Base-by-base conservation (phyloP, 1,284 basidiomycete species). In the Garcileccinum viscosum region DNA sequence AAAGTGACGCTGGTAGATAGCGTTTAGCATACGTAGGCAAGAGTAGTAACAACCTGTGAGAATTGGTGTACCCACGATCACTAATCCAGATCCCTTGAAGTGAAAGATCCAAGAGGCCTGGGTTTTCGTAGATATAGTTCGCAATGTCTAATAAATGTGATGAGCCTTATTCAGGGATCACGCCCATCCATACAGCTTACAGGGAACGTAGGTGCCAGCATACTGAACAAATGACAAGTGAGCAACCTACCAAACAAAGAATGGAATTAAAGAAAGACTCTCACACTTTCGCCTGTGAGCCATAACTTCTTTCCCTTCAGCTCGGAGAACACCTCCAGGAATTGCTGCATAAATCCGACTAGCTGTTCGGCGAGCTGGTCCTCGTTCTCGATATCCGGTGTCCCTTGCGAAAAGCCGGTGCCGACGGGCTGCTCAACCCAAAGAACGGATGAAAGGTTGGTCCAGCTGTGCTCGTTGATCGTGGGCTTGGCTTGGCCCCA, bases 391-490 rank as follows among this genome's bases (percentile, higher is more conserved):
- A 90, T 90, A 69, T 90, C 88, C 2, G 92, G 91, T 11, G 74
- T 85, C 7, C 95, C 95, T 72, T 90, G 89, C 1, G 91, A 91
- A 77, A 91, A 95, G 2, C 95, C 95, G 0, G 93, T 94, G 9
- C 93, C 92, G 33, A 95, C 89, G 1, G 95, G 95, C 74, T 96
- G 95, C 75, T 96, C 94, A 8, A 95, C 87, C 85, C 87, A 95
- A 19, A 95, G 81, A n/a, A 95, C 82, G 69, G 90, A 93, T 2
- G 91, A 92, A 35, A 95, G 82, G 75, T 95, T 95, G 1, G 92
- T 93, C 93, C 93, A 95, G 75, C 91, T 91, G 77, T 88, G 88
- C 70, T 90, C 86, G 72, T 95, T 96, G 2, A 80, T 81, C 0
- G 87, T 90, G 1, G 93, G 88, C 66, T 86, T 85, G 4, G 89